These are phyloP conservation scores for Diutina mesorugosa DNA, from an alignment of 1,139 yeast species.

Conservation along the genomic window DNA sequence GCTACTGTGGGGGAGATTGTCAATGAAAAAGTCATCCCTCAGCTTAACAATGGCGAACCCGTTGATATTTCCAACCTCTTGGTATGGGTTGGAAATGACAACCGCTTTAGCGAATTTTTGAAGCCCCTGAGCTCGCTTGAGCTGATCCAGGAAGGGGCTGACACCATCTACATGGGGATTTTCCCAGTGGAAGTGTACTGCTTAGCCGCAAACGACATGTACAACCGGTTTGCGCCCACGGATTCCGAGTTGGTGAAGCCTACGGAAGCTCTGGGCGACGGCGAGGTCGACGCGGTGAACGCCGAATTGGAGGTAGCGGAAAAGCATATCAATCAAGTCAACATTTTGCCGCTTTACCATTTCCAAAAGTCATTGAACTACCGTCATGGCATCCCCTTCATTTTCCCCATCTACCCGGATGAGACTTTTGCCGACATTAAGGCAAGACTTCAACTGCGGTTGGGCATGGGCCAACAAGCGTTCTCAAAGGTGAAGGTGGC, in stretches of 20 bases:
- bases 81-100: constrained; percentile 41
- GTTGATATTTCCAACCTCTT: constrained; percentile 31
- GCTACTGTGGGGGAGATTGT: constrained; percentile 48
- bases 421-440: constrained; percentile 59
- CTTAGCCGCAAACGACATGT: constrained; percentile 24
- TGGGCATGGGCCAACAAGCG: constrained; percentile 72
- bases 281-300: constrained; percentile 13
- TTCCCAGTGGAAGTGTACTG: constrained; percentile 34
- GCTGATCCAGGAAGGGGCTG: constrained; percentile 17
- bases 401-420: constrained; percentile 51
- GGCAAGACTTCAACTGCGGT: constrained; percentile 47
- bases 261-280: constrained; percentile 10
- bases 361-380: constrained; percentile 60
- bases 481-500: constrained; percentile 67
- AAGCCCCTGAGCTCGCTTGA: constrained; percentile 25
- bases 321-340: constrained; percentile 22
- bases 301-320: constrained; percentile 19
- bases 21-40: constrained; percentile 35
- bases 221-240: constrained; percentile 14
- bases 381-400: constrained; percentile 82
- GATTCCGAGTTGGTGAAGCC: not conserved
- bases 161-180: constrained; percentile 27
- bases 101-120: constrained; percentile 24
- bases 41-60: constrained; percentile 38
- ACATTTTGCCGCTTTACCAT: constrained; percentile 45